Percentiles rank a stretch among this genome's conserved stretches.
These are phyloP conservation scores for Pogostemon cablin DNA, from an alignment of 257 asterid genomes.

Conservation along the genomic window DNA sequence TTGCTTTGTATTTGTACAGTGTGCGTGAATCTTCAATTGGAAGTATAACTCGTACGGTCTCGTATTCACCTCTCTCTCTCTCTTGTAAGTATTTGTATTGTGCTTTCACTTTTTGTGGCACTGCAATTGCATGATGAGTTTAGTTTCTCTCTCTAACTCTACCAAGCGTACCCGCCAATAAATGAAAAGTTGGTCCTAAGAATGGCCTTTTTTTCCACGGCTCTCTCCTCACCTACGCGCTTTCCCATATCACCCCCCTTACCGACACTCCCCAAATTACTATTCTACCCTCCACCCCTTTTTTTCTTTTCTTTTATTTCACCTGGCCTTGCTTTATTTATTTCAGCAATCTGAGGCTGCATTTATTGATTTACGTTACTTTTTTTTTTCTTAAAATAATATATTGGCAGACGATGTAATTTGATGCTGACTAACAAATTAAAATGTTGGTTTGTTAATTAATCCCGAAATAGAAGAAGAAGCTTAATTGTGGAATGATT, in stretches of 20 bases:
- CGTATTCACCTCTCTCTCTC: slow-evolving; percentile 13
- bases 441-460: too few species aligned
- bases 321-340: too few species aligned
- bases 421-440: too few species aligned
- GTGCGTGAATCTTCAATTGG: slow-evolving; percentile 32
- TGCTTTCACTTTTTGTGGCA: slow-evolving; percentile 29
- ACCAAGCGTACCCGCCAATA: slow-evolving; percentile 61
- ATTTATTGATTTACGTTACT: too few species aligned
- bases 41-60: slow-evolving; percentile 42
- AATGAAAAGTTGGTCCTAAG: slow-evolving; percentile 40
- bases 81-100: background rate
- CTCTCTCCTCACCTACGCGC: slow-evolving; percentile 22
- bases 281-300: too few species aligned
- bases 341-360: too few species aligned
- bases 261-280: slow-evolving; percentile 44
- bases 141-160: slow-evolving; percentile 26
- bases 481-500: too few species aligned
- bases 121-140: background rate
- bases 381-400: too few species aligned
- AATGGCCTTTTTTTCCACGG: slow-evolving; percentile 25
- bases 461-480: too few species aligned
- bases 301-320: too few species aligned
- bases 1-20: slow-evolving; percentile 31
- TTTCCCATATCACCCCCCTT: slow-evolving; percentile 30
- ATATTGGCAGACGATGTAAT: too few species aligned